Evolutionary conservation across 495 filamentous ascomycete genomes (phyloP).

Genomic region (Penicillium roqueforti): DNA sequence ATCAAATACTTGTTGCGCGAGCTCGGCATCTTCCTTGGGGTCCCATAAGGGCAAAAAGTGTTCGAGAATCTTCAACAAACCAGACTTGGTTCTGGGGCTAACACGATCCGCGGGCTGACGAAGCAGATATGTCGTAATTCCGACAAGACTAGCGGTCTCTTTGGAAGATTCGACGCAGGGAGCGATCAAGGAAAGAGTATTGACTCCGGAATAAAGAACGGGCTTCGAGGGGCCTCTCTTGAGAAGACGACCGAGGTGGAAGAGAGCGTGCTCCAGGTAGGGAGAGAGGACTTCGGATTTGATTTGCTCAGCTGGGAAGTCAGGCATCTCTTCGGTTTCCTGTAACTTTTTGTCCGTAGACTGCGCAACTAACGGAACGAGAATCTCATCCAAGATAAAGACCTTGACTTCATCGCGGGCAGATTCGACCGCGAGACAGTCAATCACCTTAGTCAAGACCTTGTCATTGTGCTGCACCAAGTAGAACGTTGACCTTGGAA

Average conservation of each 20-base stretch:
- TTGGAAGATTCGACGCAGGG: slow-evolving; percentile 65
- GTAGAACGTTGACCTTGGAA: slow-evolving; percentile 61
- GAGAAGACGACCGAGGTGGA: slow-evolving; percentile 64
- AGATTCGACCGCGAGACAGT: slow-evolving; percentile 66
- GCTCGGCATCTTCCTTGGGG: slow-evolving; percentile 42
- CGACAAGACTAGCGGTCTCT: slow-evolving; percentile 67
- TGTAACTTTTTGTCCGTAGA: slow-evolving; percentile 44
- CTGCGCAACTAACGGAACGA: slow-evolving; percentile 57
- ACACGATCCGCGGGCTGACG: slow-evolving; percentile 78
- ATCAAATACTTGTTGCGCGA: slow-evolving; percentile 51
- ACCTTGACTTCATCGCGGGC: slow-evolving; percentile 85
- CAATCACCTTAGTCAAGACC: slow-evolving; percentile 64
- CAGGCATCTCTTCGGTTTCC: slow-evolving; percentile 50
- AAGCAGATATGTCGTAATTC: slow-evolving; percentile 73
- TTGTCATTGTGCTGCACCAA: slow-evolving; percentile 58
- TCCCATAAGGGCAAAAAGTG: slow-evolving; percentile 66
- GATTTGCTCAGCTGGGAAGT: slow-evolving; percentile 46
- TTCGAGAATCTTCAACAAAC: slow-evolving; percentile 67
- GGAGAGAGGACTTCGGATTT: slow-evolving; percentile 60
- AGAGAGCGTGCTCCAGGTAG: slow-evolving; percentile 64
- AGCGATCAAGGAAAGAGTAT: slow-evolving; percentile 68
- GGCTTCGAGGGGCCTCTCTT: slow-evolving; percentile 65
- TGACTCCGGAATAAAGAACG: slow-evolving; percentile 73
- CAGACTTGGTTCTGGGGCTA: slow-evolving; percentile 75
- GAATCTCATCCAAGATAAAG: slow-evolving; percentile 69